Conservation (phyloP, 2,329 filamentous ascomycete species). For the Aureobasidium mangrovei region DNA sequence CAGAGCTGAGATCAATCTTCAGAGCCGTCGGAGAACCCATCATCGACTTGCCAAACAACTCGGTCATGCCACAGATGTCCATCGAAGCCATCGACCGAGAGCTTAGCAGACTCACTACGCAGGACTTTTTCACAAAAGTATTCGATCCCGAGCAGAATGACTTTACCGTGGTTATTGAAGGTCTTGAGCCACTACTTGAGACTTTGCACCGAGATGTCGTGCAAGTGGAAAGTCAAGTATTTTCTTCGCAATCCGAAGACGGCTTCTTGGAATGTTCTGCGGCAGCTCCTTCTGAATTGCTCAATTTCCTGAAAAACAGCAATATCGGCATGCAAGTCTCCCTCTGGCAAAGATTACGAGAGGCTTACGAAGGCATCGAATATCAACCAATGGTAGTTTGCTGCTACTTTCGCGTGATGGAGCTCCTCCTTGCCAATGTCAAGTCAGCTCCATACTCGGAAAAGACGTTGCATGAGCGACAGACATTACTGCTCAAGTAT, state of each 20-base stretch:
- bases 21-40: conserved; percentile 38
- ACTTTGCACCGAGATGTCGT: conserved; percentile 37
- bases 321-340: conserved; percentile 77
- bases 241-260: neutral
- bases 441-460: conserved; percentile 50
- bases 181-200: conserved; percentile 83
- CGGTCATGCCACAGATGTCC: conserved; percentile 80
- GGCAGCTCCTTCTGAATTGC: conserved; percentile 57
- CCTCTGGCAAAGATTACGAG: conserved; percentile 82
- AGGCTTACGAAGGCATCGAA: conserved; percentile 77
- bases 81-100: conserved; percentile 77
- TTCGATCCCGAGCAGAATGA: conserved; percentile 78
- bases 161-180: conserved; percentile 79
- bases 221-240: neutral
- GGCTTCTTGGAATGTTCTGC: neutral
- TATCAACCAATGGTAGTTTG: conserved; percentile 84
- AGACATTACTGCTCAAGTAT: conserved; percentile 62
- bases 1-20: conserved; percentile 52
- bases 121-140: conserved; percentile 89
- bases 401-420: conserved; percentile 76
- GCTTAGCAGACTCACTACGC: conserved; percentile 83
- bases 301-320: conserved; percentile 73
- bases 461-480: conserved; percentile 54
- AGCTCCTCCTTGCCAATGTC: conserved; percentile 67
- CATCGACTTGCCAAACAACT: conserved; percentile 69